Evolutionary conservation across 2,329 filamentous ascomycete genomes (phyloP).

Genomic region (Knufia petricola): DNA sequence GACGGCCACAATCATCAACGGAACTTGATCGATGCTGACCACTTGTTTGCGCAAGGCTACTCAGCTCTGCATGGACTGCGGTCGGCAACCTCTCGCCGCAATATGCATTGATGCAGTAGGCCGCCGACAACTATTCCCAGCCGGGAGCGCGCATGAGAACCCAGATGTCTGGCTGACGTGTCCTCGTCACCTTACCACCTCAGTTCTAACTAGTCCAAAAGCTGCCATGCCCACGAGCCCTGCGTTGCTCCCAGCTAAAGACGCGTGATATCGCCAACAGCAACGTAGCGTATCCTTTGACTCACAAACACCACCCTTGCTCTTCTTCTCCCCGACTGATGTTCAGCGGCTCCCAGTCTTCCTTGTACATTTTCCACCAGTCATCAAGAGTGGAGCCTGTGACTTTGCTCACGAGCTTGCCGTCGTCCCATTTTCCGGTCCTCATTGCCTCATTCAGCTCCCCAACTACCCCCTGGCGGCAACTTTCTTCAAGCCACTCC

Average conservation of each 20-base stretch:
- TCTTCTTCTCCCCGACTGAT: slow-evolving; percentile 2
- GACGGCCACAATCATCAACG: too few species aligned
- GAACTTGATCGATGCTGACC: too few species aligned
- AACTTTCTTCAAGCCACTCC: slow-evolving; percentile 66
- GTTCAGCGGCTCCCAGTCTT: slow-evolving; percentile 5
- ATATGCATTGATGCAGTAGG: too few species aligned
- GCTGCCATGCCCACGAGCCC: not conserved
- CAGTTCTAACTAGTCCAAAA: not conserved
- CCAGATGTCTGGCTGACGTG: too few species aligned
- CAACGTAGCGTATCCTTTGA: not conserved
- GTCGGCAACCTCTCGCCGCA: too few species aligned
- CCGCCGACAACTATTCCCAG: too few species aligned
- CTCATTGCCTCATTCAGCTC: slow-evolving; percentile 59
- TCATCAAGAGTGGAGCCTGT: slow-evolving; percentile 22
- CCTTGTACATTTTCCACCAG: slow-evolving; percentile 4
- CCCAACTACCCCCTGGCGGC: slow-evolving; percentile 49
- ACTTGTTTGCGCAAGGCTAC: too few species aligned
- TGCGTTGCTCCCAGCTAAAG: not conserved
- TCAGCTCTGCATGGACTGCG: too few species aligned
- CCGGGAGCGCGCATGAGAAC: too few species aligned
- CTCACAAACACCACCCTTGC: not conserved
- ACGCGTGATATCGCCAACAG: not conserved
- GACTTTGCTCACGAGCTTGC: slow-evolving; percentile 68
- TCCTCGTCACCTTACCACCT: not conserved
- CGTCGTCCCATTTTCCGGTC: slow-evolving; percentile 53